Conservation (phyloP, 176 grass and related monocot species). For the Oryza australiensis region DNA sequence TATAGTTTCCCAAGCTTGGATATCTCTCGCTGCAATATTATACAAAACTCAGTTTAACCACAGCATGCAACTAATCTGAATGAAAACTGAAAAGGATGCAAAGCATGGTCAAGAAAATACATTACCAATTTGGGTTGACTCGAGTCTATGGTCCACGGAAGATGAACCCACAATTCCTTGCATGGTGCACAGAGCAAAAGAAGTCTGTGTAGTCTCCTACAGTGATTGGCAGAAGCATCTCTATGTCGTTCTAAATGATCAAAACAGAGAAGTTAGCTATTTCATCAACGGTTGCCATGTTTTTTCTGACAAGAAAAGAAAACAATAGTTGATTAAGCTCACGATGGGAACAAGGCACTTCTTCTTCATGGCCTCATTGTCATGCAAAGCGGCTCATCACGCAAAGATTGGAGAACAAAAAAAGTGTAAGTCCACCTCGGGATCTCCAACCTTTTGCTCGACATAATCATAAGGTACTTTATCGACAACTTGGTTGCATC, state of each 20-base stretch:
- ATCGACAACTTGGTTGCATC: neutral
- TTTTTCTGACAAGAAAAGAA: neutral
- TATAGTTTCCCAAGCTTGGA: conserved; percentile 94
- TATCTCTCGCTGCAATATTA: conserved; percentile 84
- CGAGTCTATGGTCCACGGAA: conserved; percentile 83
- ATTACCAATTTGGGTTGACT: conserved; percentile 86
- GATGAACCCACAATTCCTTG: conserved; percentile 88
- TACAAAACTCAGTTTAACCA: conserved; percentile 20
- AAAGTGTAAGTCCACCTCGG: neutral
- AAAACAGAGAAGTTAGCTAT: conserved; percentile 9
- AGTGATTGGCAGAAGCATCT: conserved; percentile 81
- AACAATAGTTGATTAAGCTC: neutral
- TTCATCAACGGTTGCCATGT: neutral
- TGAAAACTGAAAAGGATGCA: conserved; percentile 24
- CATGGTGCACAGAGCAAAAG: conserved; percentile 89
- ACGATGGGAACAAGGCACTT: conserved; percentile 89
- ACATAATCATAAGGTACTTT: too few species aligned
- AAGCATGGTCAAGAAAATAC: neutral
- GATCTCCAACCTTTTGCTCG: neutral
- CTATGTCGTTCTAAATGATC: conserved; percentile 58
- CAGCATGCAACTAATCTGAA: neutral
- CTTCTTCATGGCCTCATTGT: conserved; percentile 71
- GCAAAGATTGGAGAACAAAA: conserved; percentile 22
- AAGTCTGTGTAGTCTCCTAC: conserved; percentile 96
- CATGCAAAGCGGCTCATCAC: conserved; percentile 77